A percentile compares a stretch with the other conserved stretches of the same genome.
phyloP scores from a whole-genome alignment of 257 asterid genomes.

The Salvia miltiorrhiza region DNA sequence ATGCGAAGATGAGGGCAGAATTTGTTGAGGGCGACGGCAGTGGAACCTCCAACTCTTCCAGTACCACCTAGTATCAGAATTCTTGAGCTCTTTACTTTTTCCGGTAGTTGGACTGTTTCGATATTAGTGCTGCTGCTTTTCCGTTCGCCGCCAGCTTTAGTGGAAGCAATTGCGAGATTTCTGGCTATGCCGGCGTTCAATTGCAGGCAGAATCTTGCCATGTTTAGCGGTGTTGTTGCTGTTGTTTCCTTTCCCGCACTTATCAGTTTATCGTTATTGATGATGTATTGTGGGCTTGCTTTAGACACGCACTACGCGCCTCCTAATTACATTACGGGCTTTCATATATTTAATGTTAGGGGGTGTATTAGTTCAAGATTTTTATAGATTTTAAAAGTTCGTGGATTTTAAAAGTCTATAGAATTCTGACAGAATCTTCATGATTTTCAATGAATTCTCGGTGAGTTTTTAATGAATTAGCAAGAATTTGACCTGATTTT shows the following conservation, averaged over 20 bases:
- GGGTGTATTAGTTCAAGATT: too few relatives aligned
- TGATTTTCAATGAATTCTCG: too few relatives aligned
- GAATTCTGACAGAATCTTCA: too few relatives aligned
- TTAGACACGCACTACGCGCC: neutral
- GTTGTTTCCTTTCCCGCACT: neutral
- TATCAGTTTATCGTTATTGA: slow-evolving; percentile 26
- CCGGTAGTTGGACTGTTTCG: slow-evolving; percentile 45
- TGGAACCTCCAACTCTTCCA: slow-evolving; percentile 98
- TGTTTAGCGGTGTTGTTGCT: neutral
- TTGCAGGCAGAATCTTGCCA: slow-evolving; percentile 58
- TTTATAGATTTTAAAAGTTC: too few relatives aligned
- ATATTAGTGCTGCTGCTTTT: slow-evolving; percentile 12
- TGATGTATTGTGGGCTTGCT: slow-evolving; percentile 19
- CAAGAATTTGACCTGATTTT: too few relatives aligned
- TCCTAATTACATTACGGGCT: too few relatives aligned
- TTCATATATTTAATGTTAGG: too few relatives aligned
- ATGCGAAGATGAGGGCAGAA: slow-evolving; percentile 68
- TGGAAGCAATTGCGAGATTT: slow-evolving; percentile 30
- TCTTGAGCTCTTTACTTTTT: slow-evolving; percentile 52
- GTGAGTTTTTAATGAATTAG: too few relatives aligned
- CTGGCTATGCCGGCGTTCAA: slow-evolving; percentile 28
- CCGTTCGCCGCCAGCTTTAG: slow-evolving; percentile 21
- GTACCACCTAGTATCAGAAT: slow-evolving; percentile 86
- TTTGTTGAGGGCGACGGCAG: slow-evolving; percentile 74
- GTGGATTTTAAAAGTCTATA: too few relatives aligned